Base-by-base conservation (phyloP, 2,329 filamentous ascomycete species). In the Stagonosporopsis chrysanthemi region DNA sequence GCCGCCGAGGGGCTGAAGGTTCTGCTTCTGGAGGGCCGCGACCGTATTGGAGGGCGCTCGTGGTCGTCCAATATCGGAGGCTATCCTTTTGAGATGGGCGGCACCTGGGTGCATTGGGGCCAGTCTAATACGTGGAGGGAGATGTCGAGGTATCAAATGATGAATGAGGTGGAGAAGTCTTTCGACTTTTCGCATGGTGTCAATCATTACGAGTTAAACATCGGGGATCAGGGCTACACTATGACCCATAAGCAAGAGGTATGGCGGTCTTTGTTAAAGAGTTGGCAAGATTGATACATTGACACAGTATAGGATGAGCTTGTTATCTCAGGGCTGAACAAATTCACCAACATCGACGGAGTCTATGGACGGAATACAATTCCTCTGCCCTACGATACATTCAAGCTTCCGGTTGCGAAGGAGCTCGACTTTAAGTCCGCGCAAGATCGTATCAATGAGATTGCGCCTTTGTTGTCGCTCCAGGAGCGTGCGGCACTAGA, bases 261-360 rank as follows among this genome's bases (percentile, higher is more conserved):
- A 31, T 23, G 42, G 3, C 17, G 7, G n/a, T 14, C 2, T 19
- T 4, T 22, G 9, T 17, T 22, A 12, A 3, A 19, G 4, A 22
- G 3, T 22, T 22, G 3, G 7, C 8, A 38, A 22, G 35, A 38
- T 3, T 39, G 7, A 39, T 5, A 5, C 36, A 6, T 22, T 54
- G 24, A 55, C 36, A 14, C 11, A 3, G 75, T 45, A 64, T 70
- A 52, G 65, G 67, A 38, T 36, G 52, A 61, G 38, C 53, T 67
- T 0, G 39, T 64, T 7, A 53, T 41, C 2, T 63, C 63, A 5
- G 77, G 69, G 0, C 51, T 82, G 1, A 67, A 71, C 6, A 82
- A 82, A 22, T 75, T 83, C 15, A 75, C 80, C 36, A 79, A 83
- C 38, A 73, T 83, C 3, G 81, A 83, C 52, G 80, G 80, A 0